Evolutionary conservation across 352 stramenopile genomes (phyloP).

Genomic region (Pythium phragmitis): DNA sequence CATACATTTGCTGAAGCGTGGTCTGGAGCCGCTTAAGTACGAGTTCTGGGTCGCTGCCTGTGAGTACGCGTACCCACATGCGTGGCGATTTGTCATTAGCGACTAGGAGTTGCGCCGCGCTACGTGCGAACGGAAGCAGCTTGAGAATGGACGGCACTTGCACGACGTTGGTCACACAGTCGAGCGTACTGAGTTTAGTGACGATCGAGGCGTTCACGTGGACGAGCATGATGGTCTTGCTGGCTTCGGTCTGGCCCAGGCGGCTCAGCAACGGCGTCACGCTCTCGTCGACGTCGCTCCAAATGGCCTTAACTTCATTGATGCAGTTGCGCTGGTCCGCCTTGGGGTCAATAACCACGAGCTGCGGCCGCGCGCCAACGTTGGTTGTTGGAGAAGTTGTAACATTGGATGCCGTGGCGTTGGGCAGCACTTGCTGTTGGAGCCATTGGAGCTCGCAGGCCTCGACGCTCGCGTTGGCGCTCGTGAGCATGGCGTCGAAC

Average conservation of each 20-base stretch:
- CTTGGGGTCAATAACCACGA: constrained; percentile 45
- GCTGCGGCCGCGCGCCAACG: constrained; percentile 29
- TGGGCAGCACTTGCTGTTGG: constrained; percentile 50
- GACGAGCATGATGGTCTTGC: constrained; percentile 46
- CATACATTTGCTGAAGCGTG: constrained; percentile 37
- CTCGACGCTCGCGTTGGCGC: constrained; percentile 50
- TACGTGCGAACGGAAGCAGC: constrained; percentile 55
- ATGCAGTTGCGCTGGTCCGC: constrained; percentile 52
- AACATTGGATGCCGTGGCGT: constrained; percentile 26
- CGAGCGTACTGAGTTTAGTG: constrained; percentile 17
- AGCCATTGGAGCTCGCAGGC: constrained; percentile 68
- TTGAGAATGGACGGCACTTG: constrained; percentile 50
- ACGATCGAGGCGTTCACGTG: constrained; percentile 39
- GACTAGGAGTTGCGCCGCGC: too few relatives aligned
- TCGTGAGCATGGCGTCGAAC: constrained; percentile 64
- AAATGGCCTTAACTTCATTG: constrained; percentile 34
- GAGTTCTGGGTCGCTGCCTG: constrained; percentile 27
- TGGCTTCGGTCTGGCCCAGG: constrained; percentile 29
- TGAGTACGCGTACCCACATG: constrained; percentile 56
- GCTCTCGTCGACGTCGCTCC: constrained; percentile 33
- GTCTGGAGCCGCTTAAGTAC: constrained; percentile 42
- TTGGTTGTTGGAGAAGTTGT: constrained; percentile 1
- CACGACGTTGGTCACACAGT: constrained; percentile 14
- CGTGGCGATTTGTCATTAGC: constrained; percentile 26
- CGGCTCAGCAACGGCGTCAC: constrained; percentile 62